Percentiles rank a stretch among this genome's conserved stretches.
Conservation (phyloP, 345 rosid species). For the Camelina hispida region DNA sequence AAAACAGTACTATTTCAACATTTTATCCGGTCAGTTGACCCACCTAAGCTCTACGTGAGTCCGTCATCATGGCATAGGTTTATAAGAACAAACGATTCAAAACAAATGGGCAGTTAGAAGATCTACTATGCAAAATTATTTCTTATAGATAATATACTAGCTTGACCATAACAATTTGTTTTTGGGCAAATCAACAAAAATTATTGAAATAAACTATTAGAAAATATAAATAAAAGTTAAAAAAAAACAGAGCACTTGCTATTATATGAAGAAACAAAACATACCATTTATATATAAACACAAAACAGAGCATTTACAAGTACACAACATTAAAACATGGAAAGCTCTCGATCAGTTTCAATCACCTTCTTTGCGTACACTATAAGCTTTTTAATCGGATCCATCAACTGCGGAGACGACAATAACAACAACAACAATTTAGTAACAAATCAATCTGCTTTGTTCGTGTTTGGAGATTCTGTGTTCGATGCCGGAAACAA, state of each 20-base stretch:
- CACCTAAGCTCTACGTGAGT: too few species aligned
- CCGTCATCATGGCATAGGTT: too few species aligned
- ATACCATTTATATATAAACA: background rate
- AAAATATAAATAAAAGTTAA: background rate
- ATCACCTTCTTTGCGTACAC: constrained; percentile 3
- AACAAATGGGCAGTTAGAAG: too few species aligned
- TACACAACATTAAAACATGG: constrained; percentile 25
- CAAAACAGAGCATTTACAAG: constrained; percentile 11
- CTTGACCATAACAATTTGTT: too few species aligned
- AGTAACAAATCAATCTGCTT: constrained; percentile 41
- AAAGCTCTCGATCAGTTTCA: background rate
- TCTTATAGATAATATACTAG: too few species aligned
- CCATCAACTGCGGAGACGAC: constrained; percentile 15
- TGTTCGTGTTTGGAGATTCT: constrained; percentile 59
- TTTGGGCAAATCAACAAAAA: background rate
- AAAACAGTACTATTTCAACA: too few species aligned
- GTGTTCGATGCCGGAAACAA: constrained; percentile 54
- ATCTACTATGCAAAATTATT: background rate
- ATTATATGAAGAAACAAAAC: background rate
- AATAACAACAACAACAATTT: constrained; percentile 14
- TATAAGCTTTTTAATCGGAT: background rate
- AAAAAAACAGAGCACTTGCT: background rate
- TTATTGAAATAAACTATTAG: background rate
- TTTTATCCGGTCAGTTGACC: too few species aligned
- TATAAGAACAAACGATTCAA: background rate